Evolutionary conservation across 2,329 filamentous ascomycete genomes (phyloP).

Genomic region (Colletotrichum spaethianum): DNA sequence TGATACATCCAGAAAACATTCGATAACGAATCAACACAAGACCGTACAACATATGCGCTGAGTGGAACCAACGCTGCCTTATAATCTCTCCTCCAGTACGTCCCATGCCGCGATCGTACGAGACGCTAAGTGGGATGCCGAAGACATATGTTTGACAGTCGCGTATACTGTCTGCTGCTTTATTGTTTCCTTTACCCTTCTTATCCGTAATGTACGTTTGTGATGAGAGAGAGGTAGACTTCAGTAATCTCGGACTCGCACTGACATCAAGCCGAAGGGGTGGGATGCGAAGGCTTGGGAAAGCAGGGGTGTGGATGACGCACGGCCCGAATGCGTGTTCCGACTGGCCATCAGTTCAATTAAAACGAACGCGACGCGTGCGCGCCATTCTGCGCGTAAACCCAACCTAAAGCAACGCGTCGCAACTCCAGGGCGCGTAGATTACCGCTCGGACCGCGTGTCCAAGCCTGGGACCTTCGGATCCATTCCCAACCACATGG

Average conservation of each 20-base stretch:
- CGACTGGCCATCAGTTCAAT: conserved; percentile 28
- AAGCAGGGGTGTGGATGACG: neutral
- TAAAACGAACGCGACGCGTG: conserved; percentile 29
- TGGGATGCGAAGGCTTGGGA: neutral
- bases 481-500: neutral
- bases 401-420: neutral
- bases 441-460: conserved; percentile 4
- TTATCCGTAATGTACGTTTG: neutral
- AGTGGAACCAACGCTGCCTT: neutral
- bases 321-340: neutral
- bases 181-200: neutral
- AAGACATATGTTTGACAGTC: neutral
- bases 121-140: neutral
- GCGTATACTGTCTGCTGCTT: neutral
- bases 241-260: neutral
- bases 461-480: neutral
- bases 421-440: conserved; percentile 14
- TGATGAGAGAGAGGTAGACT: neutral
- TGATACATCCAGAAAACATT: neutral
- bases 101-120: neutral
- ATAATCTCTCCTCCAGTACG: neutral
- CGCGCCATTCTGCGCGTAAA: neutral
- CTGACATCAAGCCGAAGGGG: neutral
- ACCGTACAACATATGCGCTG: neutral
- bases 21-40: neutral